Evolutionary conservation across 2,329 filamentous ascomycete genomes (phyloP), one percentile per base, ranked within the genome.

Genomic region (Diplodia corticola): DNA sequence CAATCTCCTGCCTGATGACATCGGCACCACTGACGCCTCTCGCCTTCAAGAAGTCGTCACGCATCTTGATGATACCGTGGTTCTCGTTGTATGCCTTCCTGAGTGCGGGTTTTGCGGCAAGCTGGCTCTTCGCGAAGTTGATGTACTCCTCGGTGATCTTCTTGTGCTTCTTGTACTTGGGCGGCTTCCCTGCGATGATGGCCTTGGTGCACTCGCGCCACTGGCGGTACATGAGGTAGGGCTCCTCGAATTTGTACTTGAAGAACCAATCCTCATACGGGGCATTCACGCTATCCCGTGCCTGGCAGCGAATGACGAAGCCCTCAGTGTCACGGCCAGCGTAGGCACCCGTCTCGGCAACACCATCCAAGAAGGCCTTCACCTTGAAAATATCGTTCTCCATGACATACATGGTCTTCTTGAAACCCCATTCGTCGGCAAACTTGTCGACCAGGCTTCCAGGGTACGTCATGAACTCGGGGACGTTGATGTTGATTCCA

Each of bases 171-270:
- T 88, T 93, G 81, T 86, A 91, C 70, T 85, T 90, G 12, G 93
- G 92, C 46, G 86, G 80, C 71, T 87, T 90, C 15, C 90, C 90
- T 1, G 84, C 74, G 70, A 99, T 97, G 66, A 98, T 79, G 5
- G 91, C 86, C 77, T 97, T 98, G 49, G 95, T 99, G 76, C 91
- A 96, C 80, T 99, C 95, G 69, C 95, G 89, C 95, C 95, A 99
- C 80, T 99, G 95, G 26, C 95, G 89, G 80, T 98, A 99, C 92
- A 99, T 96, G 68, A 99, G 82, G 76, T 99, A 99, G 0, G 95
- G 95, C 80, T 99, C 95, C 75, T 99, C 95, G 68, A 99, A 99
- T 81, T 99, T 99, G 86, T 93, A 99, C 80, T 99, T 99, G 88
- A 99, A 99, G 80, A 99, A 99, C 95, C 95, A 99, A 77, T 99